Evolutionary conservation across 176 grass and related monocot species (phyloP).

Genomic region (Juncus inflexus): DNA sequence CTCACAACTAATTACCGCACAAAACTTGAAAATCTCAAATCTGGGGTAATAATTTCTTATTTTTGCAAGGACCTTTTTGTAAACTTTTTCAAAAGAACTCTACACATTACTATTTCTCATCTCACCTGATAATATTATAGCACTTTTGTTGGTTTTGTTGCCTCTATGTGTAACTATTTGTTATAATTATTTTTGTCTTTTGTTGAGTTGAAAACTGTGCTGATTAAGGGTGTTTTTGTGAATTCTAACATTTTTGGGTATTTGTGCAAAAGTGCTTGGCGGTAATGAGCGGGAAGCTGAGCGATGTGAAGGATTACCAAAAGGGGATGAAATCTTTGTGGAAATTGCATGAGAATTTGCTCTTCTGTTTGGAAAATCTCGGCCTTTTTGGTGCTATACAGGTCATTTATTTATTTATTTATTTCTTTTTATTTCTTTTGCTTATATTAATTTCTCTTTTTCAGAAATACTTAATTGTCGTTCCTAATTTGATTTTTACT

Average conservation of each 20-base stretch:
- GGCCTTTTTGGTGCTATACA: slow-evolving; percentile 79
- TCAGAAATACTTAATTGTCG: not conserved
- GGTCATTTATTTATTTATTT: slow-evolving; percentile 30
- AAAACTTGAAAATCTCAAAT: slow-evolving; percentile 59
- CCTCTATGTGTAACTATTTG: too few relatives aligned
- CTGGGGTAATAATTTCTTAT: slow-evolving; percentile 43
- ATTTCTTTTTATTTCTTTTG: not conserved
- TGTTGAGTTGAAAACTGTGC: too few relatives aligned
- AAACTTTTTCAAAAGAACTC: not conserved
- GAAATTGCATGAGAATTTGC: slow-evolving; percentile 68
- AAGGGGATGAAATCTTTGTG: slow-evolving; percentile 63
- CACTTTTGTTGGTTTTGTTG: too few relatives aligned
- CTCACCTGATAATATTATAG: slow-evolving; percentile 1
- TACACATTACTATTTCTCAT: slow-evolving; percentile 23
- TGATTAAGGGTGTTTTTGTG: slow-evolving; percentile 11
- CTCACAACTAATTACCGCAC: slow-evolving; percentile 39
- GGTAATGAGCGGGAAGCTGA: slow-evolving; percentile 47
- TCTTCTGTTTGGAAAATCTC: slow-evolving; percentile 85
- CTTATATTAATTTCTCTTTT: slow-evolving; percentile 14
- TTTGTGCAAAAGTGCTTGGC: slow-evolving; percentile 45
- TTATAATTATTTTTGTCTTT: too few relatives aligned
- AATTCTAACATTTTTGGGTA: slow-evolving; percentile 8
- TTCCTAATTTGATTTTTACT: slow-evolving; percentile 14
- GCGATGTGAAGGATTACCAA: slow-evolving; percentile 52
- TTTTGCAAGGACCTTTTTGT: slow-evolving; percentile 15